These are phyloP conservation scores for Geotrichum macrosporum DNA, from an alignment of 1,139 yeast genomes.

Conservation along the genomic window DNA sequence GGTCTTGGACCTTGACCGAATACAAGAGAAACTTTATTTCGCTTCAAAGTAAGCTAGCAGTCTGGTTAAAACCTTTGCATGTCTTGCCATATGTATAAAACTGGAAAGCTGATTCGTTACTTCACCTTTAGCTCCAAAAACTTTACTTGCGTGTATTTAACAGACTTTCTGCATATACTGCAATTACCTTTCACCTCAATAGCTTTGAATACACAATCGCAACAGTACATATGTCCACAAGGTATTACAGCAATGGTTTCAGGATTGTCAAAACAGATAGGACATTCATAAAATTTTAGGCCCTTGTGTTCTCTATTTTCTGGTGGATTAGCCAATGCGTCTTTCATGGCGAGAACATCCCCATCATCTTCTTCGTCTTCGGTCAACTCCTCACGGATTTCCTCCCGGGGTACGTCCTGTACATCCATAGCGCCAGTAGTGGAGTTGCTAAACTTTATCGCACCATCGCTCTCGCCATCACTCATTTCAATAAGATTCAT, in stretches of 20 bases:
- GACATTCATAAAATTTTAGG: slow-evolving; percentile 30
- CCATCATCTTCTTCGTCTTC: slow-evolving; percentile 9
- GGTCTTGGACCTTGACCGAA: too few relatives aligned
- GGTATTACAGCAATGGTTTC: slow-evolving; percentile 36
- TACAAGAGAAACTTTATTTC: too few relatives aligned
- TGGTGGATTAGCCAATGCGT: slow-evolving; percentile 7
- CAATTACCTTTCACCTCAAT: slow-evolving; percentile 37
- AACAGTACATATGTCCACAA: slow-evolving; percentile 40
- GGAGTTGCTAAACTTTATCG: slow-evolving; percentile 6
- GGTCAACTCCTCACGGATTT: background rate
- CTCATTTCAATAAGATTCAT: slow-evolving; percentile 5
- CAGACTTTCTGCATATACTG: slow-evolving; percentile 36
- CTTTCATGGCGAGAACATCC: slow-evolving; percentile 4
- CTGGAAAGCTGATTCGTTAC: background rate
- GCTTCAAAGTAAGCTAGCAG: background rate
- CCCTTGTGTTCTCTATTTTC: slow-evolving; percentile 19
- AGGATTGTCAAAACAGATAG: slow-evolving; percentile 38
- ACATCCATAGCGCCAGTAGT: background rate
- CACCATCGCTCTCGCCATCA: slow-evolving; percentile 4
- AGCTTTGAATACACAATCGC: slow-evolving; percentile 38
- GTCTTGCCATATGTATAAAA: background rate
- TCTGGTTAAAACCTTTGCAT: background rate
- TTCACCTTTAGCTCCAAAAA: slow-evolving; percentile 30
- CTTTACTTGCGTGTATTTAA: slow-evolving; percentile 30
- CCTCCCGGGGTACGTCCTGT: background rate